A percentile compares a stretch with the other conserved stretches of the same genome.
phyloP scores from a whole-genome alignment of 2,329 filamentous ascomycete species.

The Parafenestella ontariensis region DNA sequence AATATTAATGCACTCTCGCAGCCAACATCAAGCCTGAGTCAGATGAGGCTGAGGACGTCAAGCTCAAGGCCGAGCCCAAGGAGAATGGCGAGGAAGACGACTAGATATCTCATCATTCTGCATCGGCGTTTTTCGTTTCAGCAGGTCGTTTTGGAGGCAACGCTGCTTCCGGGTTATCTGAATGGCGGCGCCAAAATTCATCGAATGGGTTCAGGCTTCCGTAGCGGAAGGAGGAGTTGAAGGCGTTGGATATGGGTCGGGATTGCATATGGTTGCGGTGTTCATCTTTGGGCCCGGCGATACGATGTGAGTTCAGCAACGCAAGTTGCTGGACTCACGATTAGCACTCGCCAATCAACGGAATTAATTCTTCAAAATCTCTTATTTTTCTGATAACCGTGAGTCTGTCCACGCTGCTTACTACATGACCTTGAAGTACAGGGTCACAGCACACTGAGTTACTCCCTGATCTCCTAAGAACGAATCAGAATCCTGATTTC shows the following conservation, averaged over 20 bases:
- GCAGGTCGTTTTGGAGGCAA: background rate
- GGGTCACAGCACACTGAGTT: too few species aligned
- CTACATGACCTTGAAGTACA: too few species aligned
- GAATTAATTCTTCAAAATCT: background rate
- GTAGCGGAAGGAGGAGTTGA: too few species aligned
- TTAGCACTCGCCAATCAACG: background rate
- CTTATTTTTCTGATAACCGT: background rate
- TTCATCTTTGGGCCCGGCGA: background rate
- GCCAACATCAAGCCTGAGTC: constrained; percentile 15
- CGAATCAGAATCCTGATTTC: too few species aligned
- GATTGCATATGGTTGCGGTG: background rate
- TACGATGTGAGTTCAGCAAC: constrained; percentile 1
- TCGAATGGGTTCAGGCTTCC: too few species aligned
- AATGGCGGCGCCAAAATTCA: too few species aligned
- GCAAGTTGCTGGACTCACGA: background rate
- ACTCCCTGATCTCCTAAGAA: too few species aligned
- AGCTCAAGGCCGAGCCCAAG: constrained; percentile 3
- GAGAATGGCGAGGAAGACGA: constrained; percentile 19
- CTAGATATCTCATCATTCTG: constrained; percentile 9
- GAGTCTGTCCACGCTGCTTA: background rate
- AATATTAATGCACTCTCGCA: constrained; percentile 10
- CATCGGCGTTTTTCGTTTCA: background rate
- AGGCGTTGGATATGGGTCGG: background rate
- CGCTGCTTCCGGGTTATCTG: background rate
- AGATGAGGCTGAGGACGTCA: constrained; percentile 5